A percentile compares a stretch with the other conserved stretches of the same genome.
Conservation (phyloP, 805 yeast genomes). For the Vanderwaltozyma verrucispora region DNA sequence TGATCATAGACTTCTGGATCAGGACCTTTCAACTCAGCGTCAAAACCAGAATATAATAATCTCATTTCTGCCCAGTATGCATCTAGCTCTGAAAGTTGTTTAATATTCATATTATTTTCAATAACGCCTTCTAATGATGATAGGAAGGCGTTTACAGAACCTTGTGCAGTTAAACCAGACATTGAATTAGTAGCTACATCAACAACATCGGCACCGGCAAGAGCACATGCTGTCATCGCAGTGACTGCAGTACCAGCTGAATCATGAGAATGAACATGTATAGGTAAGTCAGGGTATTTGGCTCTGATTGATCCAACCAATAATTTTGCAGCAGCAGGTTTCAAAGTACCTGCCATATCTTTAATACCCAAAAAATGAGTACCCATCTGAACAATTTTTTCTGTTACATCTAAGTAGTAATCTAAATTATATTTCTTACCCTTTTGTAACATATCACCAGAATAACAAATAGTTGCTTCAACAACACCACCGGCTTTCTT, state of each 20-base stretch:
- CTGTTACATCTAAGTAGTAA: conserved; percentile 76
- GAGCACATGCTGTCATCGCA: conserved; percentile 87
- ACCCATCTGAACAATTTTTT: conserved; percentile 81
- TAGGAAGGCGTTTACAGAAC: conserved; percentile 84
- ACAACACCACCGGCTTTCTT: conserved; percentile 98
- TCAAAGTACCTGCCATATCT: conserved; percentile 99
- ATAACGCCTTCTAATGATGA: conserved; percentile 86
- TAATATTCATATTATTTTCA: conserved; percentile 58
- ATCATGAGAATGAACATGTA: conserved; percentile 98
- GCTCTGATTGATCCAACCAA: conserved; percentile 75
- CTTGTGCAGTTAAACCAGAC: conserved; percentile 99
- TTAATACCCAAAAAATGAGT: conserved; percentile 95
- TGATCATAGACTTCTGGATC: conserved; percentile 98
- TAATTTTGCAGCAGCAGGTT: conserved; percentile 83
- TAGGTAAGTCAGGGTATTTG: conserved; percentile 86
- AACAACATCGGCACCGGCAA: conserved; percentile 96
- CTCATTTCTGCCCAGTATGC: conserved; percentile 99
- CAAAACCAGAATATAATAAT: conserved; percentile 90
- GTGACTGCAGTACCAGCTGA: conserved; percentile 99
- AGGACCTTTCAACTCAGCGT: conserved; percentile 98
- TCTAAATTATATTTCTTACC: conserved; percentile 93
- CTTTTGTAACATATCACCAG: conserved; percentile 95
- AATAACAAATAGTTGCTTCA: conserved; percentile 96
- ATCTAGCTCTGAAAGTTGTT: conserved; percentile 72
- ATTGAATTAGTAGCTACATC: conserved; percentile 95